Conservation (phyloP, 306 rosid genomes). For the Mimosa bimucronata region DNA sequence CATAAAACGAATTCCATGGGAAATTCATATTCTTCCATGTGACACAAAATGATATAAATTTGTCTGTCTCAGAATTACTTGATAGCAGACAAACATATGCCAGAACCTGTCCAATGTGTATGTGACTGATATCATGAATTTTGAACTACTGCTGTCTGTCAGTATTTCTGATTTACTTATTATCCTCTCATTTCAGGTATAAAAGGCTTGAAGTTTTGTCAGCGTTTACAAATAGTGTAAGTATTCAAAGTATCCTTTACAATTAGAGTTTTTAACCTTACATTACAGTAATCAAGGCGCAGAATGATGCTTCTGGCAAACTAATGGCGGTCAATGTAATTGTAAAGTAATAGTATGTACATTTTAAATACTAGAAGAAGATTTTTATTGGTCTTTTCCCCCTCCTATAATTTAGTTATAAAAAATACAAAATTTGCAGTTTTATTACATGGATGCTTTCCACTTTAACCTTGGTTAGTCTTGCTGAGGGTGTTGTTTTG, state of each 20-base stretch:
- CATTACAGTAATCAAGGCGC: slow-evolving; percentile 9
- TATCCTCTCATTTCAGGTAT: slow-evolving; percentile 62
- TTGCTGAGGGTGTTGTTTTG: not conserved
- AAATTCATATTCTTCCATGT: slow-evolving; percentile 8
- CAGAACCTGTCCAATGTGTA: slow-evolving; percentile 14
- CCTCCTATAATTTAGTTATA: not conserved
- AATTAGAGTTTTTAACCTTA: slow-evolving; percentile 19
- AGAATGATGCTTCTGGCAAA: not conserved
- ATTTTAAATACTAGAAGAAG: not conserved
- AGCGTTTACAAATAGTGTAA: slow-evolving; percentile 98
- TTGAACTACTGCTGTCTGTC: slow-evolving; percentile 28
- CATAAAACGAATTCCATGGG: not conserved
- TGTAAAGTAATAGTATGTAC: not conserved
- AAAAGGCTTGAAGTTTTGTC: slow-evolving; percentile 92
- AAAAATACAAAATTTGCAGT: not conserved
- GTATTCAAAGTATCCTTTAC: slow-evolving; percentile 48
- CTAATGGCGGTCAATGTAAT: not conserved
- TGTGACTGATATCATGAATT: not conserved
- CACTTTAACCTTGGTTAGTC: not conserved
- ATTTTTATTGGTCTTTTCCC: not conserved
- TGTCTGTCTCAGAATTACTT: slow-evolving; percentile 9
- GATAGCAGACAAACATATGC: slow-evolving; percentile 1
- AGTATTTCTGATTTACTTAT: slow-evolving; percentile 6
- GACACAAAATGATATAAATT: not conserved
- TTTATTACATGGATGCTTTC: not conserved